Conservation (phyloP, 495 filamentous ascomycete genomes). For the Amniculicola lignicola region DNA sequence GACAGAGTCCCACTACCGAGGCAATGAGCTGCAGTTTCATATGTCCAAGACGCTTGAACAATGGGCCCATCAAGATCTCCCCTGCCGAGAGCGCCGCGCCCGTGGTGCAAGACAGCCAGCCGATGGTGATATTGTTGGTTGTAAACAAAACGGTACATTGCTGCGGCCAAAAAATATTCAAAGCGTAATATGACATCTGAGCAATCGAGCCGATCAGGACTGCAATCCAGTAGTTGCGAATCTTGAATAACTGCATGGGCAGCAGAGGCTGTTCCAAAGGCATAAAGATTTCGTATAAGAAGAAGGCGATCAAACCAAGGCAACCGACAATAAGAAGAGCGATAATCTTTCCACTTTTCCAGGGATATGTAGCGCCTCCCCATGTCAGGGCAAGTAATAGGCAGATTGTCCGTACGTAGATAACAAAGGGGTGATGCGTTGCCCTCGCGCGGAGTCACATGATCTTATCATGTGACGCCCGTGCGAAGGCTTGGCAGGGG, state of each 20-base stretch:
- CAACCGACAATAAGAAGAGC: constrained; percentile 1
- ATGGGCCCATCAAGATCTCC: not conserved
- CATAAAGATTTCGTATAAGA: constrained; percentile 9
- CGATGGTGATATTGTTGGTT: not conserved
- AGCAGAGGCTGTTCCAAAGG: constrained; percentile 14
- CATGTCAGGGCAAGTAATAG: not conserved
- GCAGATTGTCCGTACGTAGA: too few relatives aligned
- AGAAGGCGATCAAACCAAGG: not conserved
- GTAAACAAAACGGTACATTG: not conserved
- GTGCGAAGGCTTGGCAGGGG: too few relatives aligned
- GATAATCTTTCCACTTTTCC: constrained; percentile 1
- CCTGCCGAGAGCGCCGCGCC: not conserved
- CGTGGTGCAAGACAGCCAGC: constrained; percentile 6
- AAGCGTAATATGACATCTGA: constrained; percentile 1
- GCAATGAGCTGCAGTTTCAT: not conserved
- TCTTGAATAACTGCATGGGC: constrained; percentile 15
- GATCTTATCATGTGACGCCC: too few relatives aligned
- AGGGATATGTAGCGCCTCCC: constrained; percentile 9
- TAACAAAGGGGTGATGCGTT: too few relatives aligned
- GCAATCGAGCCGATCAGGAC: not conserved
- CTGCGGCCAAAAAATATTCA: not conserved
- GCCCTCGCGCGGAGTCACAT: too few relatives aligned
- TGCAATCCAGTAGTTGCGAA: not conserved
- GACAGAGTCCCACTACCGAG: not conserved
- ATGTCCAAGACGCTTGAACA: not conserved